Base-by-base conservation (phyloP, 306 rosid genomes). In the Lupinus albus region DNA sequence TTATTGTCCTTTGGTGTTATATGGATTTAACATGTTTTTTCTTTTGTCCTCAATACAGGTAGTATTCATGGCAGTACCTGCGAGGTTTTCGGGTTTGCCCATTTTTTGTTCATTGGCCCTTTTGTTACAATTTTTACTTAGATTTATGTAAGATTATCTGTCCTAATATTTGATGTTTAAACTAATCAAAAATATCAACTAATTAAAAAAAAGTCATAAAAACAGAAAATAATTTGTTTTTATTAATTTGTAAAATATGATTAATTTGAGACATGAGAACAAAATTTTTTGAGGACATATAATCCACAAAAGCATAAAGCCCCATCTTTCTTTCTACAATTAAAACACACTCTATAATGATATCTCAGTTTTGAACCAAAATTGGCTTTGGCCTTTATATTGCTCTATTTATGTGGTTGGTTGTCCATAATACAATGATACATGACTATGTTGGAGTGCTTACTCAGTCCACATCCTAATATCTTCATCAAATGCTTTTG, bases 61-160 rank as follows among this genome's bases (percentile, higher is more conserved):
- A 38, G 41, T 68, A 49, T 21, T 39, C 9, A 11, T 39, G 56
- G 12, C 65, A 53, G 55, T 16, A 53, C 15, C 65, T 52, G 49
- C 71, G 64, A 30, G 48, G 49, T 73, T 64, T 73, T 14, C 58
- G 71, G 64, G 58, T 64, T 64, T 64, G 71, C 50, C 46, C 55
- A 63, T 8, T 53, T 73, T 64, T 4, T 13, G 61, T 49, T 70
- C 52, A 21, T 60, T 60, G 41, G 42, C 18, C 52, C 61, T n/a
- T 48, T 68, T 28, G 33, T 41, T 44, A 11, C 30, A 28, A 8
- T 54, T 69, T 70, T 61, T 13, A 61, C 32, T n/a, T n/a, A n/a
- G n/a, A n/a, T n/a, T n/a, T n/a, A n/a, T n/a, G n/a, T n/a, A n/a
- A n/a, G n/a, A n/a, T n/a, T n/a, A n/a, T n/a, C n/a, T n/a, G n/a